phyloP scores from a whole-genome alignment of 176 grass and related monocot genomes.

The Melocanna baccifera region DNA sequence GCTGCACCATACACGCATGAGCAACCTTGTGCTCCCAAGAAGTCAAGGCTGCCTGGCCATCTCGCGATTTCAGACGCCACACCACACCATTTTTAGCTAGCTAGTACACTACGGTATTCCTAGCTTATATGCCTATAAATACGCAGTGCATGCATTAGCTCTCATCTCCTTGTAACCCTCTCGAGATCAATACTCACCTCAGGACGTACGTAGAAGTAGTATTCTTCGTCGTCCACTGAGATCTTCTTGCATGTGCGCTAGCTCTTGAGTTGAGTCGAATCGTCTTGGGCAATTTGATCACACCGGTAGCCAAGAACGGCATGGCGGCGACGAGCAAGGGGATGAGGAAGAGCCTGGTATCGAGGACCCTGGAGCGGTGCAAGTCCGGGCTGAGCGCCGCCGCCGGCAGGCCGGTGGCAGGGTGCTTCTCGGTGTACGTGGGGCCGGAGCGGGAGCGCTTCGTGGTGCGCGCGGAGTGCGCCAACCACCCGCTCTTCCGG shows the following conservation, averaged over 20 bases:
- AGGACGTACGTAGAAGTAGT: neutral
- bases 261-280: neutral
- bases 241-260: neutral
- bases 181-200: neutral
- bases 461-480: constrained; percentile 52
- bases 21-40: neutral
- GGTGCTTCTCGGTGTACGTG: constrained; percentile 86
- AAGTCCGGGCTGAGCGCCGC: constrained; percentile 20
- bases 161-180: neutral
- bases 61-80: neutral
- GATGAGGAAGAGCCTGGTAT: constrained; percentile 43
- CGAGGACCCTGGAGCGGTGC: constrained; percentile 53
- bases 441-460: constrained; percentile 65
- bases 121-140: neutral
- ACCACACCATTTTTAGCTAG: neutral
- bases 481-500: constrained; percentile 71
- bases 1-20: too few relatives aligned
- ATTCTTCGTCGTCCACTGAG: neutral
- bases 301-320: neutral
- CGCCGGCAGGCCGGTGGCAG: constrained; percentile 25
- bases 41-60: too few relatives aligned
- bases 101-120: neutral
- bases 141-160: neutral
- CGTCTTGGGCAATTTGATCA: neutral
- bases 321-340: constrained; percentile 39